Base-by-base conservation (phyloP, 352 stramenopile species). In the Pythium oligandrum region DNA sequence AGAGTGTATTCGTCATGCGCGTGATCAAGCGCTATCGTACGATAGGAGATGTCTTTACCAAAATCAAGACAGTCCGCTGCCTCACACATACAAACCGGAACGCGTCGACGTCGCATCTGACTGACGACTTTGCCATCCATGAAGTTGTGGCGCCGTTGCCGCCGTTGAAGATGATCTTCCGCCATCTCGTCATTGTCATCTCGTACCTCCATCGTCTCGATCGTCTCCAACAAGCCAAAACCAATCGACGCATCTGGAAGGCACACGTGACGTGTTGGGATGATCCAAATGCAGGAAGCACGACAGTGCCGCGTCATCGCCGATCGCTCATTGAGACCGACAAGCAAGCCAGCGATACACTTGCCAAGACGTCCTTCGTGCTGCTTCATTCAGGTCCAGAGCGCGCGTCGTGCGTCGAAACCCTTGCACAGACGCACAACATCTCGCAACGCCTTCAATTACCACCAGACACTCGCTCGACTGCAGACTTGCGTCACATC, bases 31-130 rank as follows among this genome's bases (percentile, higher is more conserved):
- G 62, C 4, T 86, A 74, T 51, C 75, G 80, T 7, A 59, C 67
- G 31, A 86, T 90, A 44, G 78, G 80, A n/a, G 75, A 85, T 51
- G 61, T 84, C 31, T 82, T 74, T 62, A 71, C 64, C 40, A 86
- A 71, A 12, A 78, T 88, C 56, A 77, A 77, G 30, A 79, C 73
- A 1, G 68, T 90, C 17, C 62, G 57, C 5, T 84, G 86, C 53
- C 26, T 48, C 9, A 42, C 53, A 10, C 45, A 31, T 6, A 11
- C 45, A 9, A 31, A 9, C n/a, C 12, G n/a, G 26, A 10, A 10
- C 6, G 17, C 45, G 9, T 61, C 45, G 31, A 49, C 61, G 3
- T 57, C 54, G 10, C 48, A 59, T 10, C 7, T 42, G 30, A 26
- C 63, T 0, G 73, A 86, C 31, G 80, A 86, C 45, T 90, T 70